phyloP scores from a whole-genome alignment of 1,284 basidiomycete genomes.

The Microstroma glucosiphilum region DNA sequence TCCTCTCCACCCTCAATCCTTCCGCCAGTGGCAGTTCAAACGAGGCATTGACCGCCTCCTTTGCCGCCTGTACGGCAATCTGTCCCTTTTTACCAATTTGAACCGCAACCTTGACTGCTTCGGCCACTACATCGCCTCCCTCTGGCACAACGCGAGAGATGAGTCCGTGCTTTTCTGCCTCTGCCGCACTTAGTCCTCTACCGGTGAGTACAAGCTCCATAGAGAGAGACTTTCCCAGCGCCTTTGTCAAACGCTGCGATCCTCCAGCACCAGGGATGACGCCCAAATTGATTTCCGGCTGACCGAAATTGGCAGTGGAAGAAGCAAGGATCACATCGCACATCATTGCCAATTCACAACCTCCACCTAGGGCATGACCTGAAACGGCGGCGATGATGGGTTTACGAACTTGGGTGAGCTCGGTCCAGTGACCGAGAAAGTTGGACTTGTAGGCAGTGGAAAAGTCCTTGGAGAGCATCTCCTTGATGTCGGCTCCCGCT shows the following conservation, averaged over 20 bases:
- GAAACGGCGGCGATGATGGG: slow-evolving; percentile 93
- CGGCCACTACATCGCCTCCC: slow-evolving; percentile 68
- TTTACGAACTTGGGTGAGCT: slow-evolving; percentile 71
- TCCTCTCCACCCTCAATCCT: slow-evolving; percentile 78
- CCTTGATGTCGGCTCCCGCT: slow-evolving; percentile 86
- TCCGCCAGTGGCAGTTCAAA: slow-evolving; percentile 75
- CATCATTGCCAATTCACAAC: slow-evolving; percentile 93
- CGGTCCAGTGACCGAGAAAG: slow-evolving; percentile 82
- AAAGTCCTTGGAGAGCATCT: slow-evolving; percentile 85
- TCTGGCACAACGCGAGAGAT: slow-evolving; percentile 68
- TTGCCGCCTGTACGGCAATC: slow-evolving; percentile 80
- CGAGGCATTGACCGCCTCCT: slow-evolving; percentile 83
- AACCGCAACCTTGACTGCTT: slow-evolving; percentile 76
- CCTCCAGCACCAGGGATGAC: slow-evolving; percentile 86
- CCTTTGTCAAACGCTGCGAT: slow-evolving; percentile 73
- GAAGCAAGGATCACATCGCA: slow-evolving; percentile 96
- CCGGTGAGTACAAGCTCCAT: slow-evolving; percentile 96
- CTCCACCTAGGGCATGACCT: slow-evolving; percentile 92
- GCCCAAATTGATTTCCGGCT: slow-evolving; percentile 95
- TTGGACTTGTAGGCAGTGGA: slow-evolving; percentile 79
- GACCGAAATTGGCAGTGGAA: slow-evolving; percentile 84
- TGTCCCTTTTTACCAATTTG: slow-evolving; percentile 77
- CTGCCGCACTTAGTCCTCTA: slow-evolving; percentile 63
- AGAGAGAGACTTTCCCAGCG: slow-evolving; percentile 84
- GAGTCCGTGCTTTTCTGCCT: slow-evolving; percentile 80